Percentiles rank a stretch among this genome's conserved stretches.
These are phyloP conservation scores for Eremothecium gossypii DNA, from an alignment of 1,139 yeast genomes.

Conservation along the genomic window DNA sequence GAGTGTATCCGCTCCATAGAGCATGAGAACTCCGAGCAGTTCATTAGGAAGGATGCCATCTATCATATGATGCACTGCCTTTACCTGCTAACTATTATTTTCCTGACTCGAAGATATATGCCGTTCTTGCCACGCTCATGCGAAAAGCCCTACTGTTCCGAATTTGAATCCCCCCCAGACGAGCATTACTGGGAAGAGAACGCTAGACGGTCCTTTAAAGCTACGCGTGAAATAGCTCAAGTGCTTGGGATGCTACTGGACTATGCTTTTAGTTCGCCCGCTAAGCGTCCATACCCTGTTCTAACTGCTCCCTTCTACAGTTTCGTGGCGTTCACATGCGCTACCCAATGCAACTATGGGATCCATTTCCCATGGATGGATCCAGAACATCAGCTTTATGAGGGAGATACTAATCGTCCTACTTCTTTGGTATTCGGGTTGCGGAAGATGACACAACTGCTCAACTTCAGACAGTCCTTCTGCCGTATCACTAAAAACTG, in stretches of 20 bases:
- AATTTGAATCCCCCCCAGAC: conserved; percentile 4
- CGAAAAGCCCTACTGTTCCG: background rate
- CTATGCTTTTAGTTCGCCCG: conserved; percentile 1
- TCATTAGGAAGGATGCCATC: conserved; percentile 1
- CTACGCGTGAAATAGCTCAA: conserved; percentile 4
- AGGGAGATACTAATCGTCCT: background rate
- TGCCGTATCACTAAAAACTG: conserved; percentile 8
- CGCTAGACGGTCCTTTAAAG: conserved; percentile 7
- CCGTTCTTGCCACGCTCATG: conserved; percentile 8
- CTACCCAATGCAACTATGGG: conserved; percentile 8
- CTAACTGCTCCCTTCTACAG: conserved; percentile 7
- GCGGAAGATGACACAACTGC: conserved; percentile 2
- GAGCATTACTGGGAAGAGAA: conserved; percentile 8
- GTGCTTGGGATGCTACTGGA: conserved; percentile 5
- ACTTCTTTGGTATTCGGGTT: conserved; percentile 5
- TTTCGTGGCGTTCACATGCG: conserved; percentile 9
- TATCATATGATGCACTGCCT: conserved; percentile 7
- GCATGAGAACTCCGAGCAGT: background rate
- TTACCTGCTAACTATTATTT: conserved; percentile 5
- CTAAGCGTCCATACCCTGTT: background rate
- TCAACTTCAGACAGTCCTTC: conserved; percentile 4
- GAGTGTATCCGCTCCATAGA: conserved; percentile 9
- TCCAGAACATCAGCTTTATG: conserved; percentile 7
- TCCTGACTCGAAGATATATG: conserved; percentile 8
- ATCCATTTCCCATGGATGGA: conserved; percentile 10